Percentiles rank a stretch among this genome's conserved stretches.
Evolutionary conservation across 2,329 filamentous ascomycete species (phyloP).

Genomic region (Pseudogymnoascus verrucosus): DNA sequence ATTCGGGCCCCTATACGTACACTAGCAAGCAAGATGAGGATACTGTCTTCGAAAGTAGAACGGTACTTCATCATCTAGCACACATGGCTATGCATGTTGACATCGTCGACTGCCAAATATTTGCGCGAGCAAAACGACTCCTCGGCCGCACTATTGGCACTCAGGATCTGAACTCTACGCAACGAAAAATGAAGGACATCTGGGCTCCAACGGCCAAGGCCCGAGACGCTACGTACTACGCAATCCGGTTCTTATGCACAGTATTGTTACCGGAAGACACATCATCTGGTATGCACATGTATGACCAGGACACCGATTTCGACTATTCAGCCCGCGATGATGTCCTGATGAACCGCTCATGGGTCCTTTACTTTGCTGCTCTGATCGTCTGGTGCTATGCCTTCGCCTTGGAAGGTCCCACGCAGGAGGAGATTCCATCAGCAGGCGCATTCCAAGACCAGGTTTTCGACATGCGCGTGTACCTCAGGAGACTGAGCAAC

Average conservation of each 20-base stretch:
- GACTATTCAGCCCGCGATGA: constrained; percentile 81
- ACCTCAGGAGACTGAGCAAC: constrained; percentile 63
- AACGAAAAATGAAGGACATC: constrained; percentile 73
- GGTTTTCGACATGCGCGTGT: constrained; percentile 70
- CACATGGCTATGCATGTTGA: constrained; percentile 98
- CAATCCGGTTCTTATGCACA: constrained; percentile 78
- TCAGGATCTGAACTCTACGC: constrained; percentile 71
- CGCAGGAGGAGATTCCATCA: constrained; percentile 31
- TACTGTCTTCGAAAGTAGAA: constrained; percentile 74
- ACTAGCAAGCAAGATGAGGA: constrained; percentile 55
- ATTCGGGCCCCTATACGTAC: constrained; percentile 47
- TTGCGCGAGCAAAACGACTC: constrained; percentile 76
- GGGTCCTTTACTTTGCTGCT: constrained; percentile 89
- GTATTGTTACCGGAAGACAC: constrained; percentile 60
- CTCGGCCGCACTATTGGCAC: constrained; percentile 78
- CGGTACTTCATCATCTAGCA: constrained; percentile 83
- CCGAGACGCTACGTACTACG: constrained; percentile 86
- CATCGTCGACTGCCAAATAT: constrained; percentile 95
- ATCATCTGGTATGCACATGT: constrained; percentile 14
- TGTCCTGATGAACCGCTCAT: constrained; percentile 81
- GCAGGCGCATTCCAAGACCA: constrained; percentile 55
- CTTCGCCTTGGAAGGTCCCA: constrained; percentile 77
- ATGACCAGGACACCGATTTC: constrained; percentile 28
- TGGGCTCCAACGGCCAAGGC: constrained; percentile 89
- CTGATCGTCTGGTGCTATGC: constrained; percentile 95